Base-by-base conservation (phyloP, 1,139 yeast genomes). In the Suhomyces kunorum region DNA sequence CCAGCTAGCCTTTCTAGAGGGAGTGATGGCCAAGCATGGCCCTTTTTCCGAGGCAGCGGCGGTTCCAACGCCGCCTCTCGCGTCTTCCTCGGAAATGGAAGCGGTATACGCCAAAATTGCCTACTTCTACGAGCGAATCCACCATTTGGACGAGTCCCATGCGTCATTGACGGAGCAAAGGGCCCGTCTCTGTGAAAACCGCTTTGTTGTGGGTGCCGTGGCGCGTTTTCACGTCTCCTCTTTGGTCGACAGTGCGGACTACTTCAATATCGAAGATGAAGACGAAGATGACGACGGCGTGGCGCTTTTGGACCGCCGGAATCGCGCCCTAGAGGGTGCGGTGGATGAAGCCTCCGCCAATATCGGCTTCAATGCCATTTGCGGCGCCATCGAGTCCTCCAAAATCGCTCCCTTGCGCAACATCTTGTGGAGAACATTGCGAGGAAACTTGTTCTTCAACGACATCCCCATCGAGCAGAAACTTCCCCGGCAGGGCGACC, bases 381-480 rank as follows among this genome's bases (percentile, higher is more conserved):
- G 78, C 0, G 83, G 81, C 23, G 68, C 78, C 5, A 70, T 78
- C 25, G 66, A 69, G 41, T 48, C 76, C 55, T 58, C 68, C 54
- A 58, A 73, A 64, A 51, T 68, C 43, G 61, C 80, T 45, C 54
- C 71, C 54, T 61, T 78, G 42, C 63, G 80, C 42, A 74, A 71
- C 38, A 76, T 78, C 29, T 61, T 78, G 36, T 78, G 82, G 82
- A 66, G 83, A 55, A 63, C 80, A 25, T 56, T 73, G 47, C 54
- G 82, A 50, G 83, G 83, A 38, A 78, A 78, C 52, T 62, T 77
- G 40, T 75, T 62, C 50, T 70, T 78, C 47, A 72, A 74, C 45
- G 76, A 76, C 29, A 58, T 66, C 9, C 77, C 75, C n/a, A 71
- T 78, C 11, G 61, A 58, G 17, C 68, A 65, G 36, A 61, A 61